Evolutionary conservation across 73 alveolate genomes (phyloP), one percentile per base, ranked within the genome.

Genomic region (Stentor coeruleus): DNA sequence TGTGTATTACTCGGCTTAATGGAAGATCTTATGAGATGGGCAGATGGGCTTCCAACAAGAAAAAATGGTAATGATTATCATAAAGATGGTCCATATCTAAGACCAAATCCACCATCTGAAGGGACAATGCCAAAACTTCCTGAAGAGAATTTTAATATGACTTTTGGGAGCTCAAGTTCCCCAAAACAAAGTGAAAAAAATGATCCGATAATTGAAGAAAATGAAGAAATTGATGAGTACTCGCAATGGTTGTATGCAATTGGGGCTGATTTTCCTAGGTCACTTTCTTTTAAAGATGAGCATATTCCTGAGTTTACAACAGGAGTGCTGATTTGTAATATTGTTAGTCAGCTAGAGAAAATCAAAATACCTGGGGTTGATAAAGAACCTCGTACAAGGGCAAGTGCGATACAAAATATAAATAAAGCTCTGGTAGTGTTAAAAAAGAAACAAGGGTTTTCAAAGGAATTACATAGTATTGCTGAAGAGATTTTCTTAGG

Each of bases 41-140:
- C 15, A 20, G 73, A 57, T 57, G 73, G 73, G 28, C 73, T 20
- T 1, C 28, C 73, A 2, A 31, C 73, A n/a, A 57, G 73, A 57
- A 57, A 2, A 31, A 57, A 57, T 11, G 95, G 95, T 0, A 59
- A 74, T 31, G 74, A 72, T 26, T 89, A 89, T 55, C 87, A 77
- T 58, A 81, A 73, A 58, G 88, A 85, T 86, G 95, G 95, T 6
- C 95, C 95, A 0, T 87, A 86, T 59, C 3, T 89, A 38, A 49
- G 66, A 20, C 66, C 20, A 6, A 49, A 20, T 49, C 66, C 66
- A 11, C 66, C 20, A 49, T 11, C 28, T 11, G 20, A 49, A 6
- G 20, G 6, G 6, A 11, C 66, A 49, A 49, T 6, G 6, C 66
- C 66, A 49, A 49, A 49, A 20, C n/a, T n/a, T n/a, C n/a, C n/a